phyloP scores from a whole-genome alignment of 441 rosid species.

The Daphne laureola region DNA sequence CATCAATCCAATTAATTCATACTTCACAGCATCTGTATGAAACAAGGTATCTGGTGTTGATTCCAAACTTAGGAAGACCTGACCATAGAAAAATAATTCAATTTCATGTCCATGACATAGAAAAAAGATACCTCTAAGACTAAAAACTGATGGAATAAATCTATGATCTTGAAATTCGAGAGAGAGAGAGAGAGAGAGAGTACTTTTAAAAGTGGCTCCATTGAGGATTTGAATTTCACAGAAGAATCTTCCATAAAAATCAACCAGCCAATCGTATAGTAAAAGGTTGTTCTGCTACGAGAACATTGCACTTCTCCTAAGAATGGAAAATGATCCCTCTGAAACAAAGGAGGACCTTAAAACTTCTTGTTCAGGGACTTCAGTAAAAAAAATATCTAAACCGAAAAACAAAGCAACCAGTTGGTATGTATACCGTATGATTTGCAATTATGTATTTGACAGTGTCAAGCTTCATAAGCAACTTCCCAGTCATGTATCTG shows the following conservation, averaged over 20 bases:
- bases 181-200: constrained; percentile 16
- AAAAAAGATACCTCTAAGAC: too few relatives aligned
- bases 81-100: constrained; percentile 16
- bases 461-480: constrained; percentile 90
- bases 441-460: constrained; percentile 85
- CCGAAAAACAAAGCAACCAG: constrained; percentile 13
- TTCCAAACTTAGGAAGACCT: constrained; percentile 82
- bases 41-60: constrained; percentile 87
- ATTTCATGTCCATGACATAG: not conserved
- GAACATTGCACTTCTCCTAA: constrained; percentile 86
- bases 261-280: constrained; percentile 92
- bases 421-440: constrained; percentile 75
- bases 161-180: too few relatives aligned
- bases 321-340: constrained; percentile 98
- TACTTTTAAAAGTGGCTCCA: constrained; percentile 94
- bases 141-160: too few relatives aligned
- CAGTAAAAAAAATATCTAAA: constrained; percentile 7
- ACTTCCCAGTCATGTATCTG: constrained; percentile 99
- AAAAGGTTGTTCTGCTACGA: constrained; percentile 97
- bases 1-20: constrained; percentile 90
- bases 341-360: constrained; percentile 19
- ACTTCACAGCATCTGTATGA: constrained; percentile 87
- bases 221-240: constrained; percentile 87
- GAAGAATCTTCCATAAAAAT: constrained; percentile 97
- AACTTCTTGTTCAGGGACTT: constrained; percentile 13